Evolutionary conservation across 441 rosid species (phyloP).

Genomic region (Dalechampia spathulata): DNA sequence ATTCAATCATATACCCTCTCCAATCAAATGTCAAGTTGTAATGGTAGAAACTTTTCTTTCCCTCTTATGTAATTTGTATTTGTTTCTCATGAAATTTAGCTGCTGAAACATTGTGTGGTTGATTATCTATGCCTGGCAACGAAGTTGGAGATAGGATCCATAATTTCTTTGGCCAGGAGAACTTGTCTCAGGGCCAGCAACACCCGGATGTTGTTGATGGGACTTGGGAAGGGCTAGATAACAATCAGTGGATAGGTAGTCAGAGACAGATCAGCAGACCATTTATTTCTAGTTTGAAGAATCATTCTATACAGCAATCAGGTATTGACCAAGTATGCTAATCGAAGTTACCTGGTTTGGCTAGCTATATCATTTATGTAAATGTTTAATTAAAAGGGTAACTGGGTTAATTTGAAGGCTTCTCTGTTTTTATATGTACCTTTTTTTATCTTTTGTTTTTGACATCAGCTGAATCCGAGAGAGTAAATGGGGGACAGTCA

Average conservation of each 20-base stretch:
- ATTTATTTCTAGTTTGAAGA: slow-evolving; percentile 47
- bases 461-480: slow-evolving; percentile 50
- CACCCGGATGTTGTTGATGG: slow-evolving; percentile 52
- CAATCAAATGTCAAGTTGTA: slow-evolving; percentile 3
- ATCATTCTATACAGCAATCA: slow-evolving; percentile 43
- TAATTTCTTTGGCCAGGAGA: slow-evolving; percentile 76
- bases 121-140: slow-evolving; percentile 92
- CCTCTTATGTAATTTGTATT: slow-evolving; percentile 20
- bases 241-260: slow-evolving; percentile 47
- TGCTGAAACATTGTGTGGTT: slow-evolving; percentile 24
- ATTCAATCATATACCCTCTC: neutral
- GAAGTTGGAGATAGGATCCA: slow-evolving; percentile 87
- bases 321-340: slow-evolving; percentile 35
- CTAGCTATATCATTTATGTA: neutral
- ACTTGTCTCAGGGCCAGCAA: slow-evolving; percentile 58
- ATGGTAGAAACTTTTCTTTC: slow-evolving; percentile 9
- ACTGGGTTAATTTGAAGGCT: slow-evolving; percentile 13
- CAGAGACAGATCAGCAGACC: slow-evolving; percentile 55
- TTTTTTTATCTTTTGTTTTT: neutral
- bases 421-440: slow-evolving; percentile 4
- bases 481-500: slow-evolving; percentile 42
- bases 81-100: slow-evolving; percentile 19
- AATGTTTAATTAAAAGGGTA: no score
- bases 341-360: neutral
- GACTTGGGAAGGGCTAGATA: slow-evolving; percentile 54